A percentile compares a stretch with the other conserved stretches of the same genome.
Evolutionary conservation across 495 filamentous ascomycete species (phyloP).

Genomic region (Neurospora terricola): DNA sequence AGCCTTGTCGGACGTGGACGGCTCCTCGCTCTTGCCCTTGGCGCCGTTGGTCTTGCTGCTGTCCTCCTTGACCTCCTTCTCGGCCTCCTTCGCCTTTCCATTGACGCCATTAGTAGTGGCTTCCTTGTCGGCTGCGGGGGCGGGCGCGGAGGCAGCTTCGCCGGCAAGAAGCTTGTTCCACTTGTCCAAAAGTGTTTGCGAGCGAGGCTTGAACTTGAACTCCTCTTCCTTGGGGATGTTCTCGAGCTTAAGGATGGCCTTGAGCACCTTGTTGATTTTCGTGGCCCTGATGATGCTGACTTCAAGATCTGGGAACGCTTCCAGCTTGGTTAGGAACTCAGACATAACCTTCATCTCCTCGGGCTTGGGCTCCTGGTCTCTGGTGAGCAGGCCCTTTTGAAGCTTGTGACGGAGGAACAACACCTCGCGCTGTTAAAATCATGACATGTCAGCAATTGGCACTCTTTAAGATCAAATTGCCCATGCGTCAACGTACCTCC

Average conservation of each 20-base stretch:
- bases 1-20: slow-evolving; percentile 21
- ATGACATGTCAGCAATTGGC: slow-evolving; percentile 8
- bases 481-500: slow-evolving; percentile 39
- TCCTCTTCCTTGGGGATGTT: slow-evolving; percentile 78
- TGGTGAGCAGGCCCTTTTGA: slow-evolving; percentile 79
- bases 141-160: slow-evolving; percentile 27
- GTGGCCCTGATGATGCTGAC: slow-evolving; percentile 73
- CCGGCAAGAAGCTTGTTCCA: slow-evolving; percentile 73
- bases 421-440: slow-evolving; percentile 48
- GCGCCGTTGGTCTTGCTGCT: slow-evolving; percentile 27
- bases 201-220: slow-evolving; percentile 72
- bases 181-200: slow-evolving; percentile 59
- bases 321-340: slow-evolving; percentile 67
- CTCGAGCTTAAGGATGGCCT: slow-evolving; percentile 74
- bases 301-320: slow-evolving; percentile 69
- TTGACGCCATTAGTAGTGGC: slow-evolving; percentile 36
- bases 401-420: slow-evolving; percentile 82
- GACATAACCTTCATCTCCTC: slow-evolving; percentile 86
- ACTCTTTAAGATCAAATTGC: background rate
- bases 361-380: slow-evolving; percentile 69
- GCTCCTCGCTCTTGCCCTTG: slow-evolving; percentile 31
- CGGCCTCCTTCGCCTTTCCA: slow-evolving; percentile 28
- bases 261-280: slow-evolving; percentile 92
- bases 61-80: slow-evolving; percentile 44
- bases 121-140: slow-evolving; percentile 2